Evolutionary conservation across 371 early-diverging fungal species (phyloP).

Genomic region (Syncephalastrum racemosum): DNA sequence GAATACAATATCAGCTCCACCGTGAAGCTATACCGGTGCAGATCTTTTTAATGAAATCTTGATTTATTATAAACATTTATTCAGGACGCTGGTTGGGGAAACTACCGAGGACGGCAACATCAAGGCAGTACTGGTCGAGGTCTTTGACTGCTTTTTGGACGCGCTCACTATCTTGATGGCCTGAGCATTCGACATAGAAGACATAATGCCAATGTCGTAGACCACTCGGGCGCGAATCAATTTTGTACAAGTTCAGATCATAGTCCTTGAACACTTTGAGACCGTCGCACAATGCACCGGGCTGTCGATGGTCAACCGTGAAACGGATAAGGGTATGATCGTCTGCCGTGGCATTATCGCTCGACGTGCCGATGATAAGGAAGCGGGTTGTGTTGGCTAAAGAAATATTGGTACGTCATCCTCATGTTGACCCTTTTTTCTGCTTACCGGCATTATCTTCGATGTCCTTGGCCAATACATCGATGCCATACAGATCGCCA

Average conservation of each 20-base stretch:
- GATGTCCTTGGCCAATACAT: slow-evolving; percentile 73
- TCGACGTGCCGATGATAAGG: slow-evolving; percentile 79
- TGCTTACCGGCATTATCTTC: slow-evolving; percentile 55
- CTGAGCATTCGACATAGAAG: slow-evolving; percentile 88
- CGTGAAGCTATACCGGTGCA: too few species aligned
- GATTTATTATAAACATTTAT: slow-evolving; percentile 8
- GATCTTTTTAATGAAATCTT: neutral
- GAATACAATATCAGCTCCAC: too few species aligned
- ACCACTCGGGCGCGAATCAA: slow-evolving; percentile 88
- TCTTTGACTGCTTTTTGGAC: slow-evolving; percentile 63
- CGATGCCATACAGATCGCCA: slow-evolving; percentile 79
- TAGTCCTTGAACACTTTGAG: slow-evolving; percentile 82
- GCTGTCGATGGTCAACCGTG: slow-evolving; percentile 87
- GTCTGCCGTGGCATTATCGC: slow-evolving; percentile 67
- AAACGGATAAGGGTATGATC: slow-evolving; percentile 84
- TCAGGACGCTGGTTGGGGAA: slow-evolving; percentile 75
- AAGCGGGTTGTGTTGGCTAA: slow-evolving; percentile 90
- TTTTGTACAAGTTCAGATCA: slow-evolving; percentile 84
- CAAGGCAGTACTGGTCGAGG: slow-evolving; percentile 70
- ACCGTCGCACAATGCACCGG: slow-evolving; percentile 88
- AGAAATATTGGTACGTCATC: neutral
- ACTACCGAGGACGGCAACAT: slow-evolving; percentile 79
- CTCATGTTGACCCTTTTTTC: slow-evolving; percentile 8
- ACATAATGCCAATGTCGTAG: slow-evolving; percentile 88
- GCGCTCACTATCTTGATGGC: slow-evolving; percentile 70